Evolutionary conservation across 2,329 filamentous ascomycete species (phyloP).

Genomic region (Calonectria ilicicola): DNA sequence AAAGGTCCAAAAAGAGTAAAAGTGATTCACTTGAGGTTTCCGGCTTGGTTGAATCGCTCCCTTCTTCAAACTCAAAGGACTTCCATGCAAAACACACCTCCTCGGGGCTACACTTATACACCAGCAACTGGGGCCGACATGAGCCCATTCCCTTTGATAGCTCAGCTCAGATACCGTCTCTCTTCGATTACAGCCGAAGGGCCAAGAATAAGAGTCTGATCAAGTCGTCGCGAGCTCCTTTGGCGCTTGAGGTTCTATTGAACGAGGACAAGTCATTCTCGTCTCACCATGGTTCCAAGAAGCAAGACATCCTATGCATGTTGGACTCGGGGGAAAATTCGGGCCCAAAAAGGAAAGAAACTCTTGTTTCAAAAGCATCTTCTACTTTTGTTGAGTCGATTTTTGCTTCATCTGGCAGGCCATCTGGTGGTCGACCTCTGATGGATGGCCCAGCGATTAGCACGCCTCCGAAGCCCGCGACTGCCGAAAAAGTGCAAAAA

Average conservation of each 20-base stretch:
- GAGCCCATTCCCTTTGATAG: constrained; percentile 9
- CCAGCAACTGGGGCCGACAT: constrained; percentile 10
- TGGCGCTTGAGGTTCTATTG: background rate
- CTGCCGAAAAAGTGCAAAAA: background rate
- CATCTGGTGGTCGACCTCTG: background rate
- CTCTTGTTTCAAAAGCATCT: background rate
- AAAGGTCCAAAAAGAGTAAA: background rate
- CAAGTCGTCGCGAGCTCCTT: background rate
- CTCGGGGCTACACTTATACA: background rate
- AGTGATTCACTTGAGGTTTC: background rate
- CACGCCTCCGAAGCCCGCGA: background rate
- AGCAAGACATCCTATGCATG: background rate
- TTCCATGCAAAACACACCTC: background rate
- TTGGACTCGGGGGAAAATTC: background rate
- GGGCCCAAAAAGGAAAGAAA: background rate
- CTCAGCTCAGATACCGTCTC: background rate
- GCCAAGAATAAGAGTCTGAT: background rate
- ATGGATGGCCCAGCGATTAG: background rate
- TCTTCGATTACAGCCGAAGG: background rate
- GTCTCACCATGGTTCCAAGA: background rate
- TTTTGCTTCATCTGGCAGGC: background rate
- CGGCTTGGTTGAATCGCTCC: background rate
- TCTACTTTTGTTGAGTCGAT: background rate
- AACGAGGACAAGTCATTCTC: background rate
- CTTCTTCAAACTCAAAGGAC: background rate